Evolutionary conservation across 768 basidiomycete species (phyloP), one percentile per base, ranked within the genome.

Genomic region (Artomyces pyxidatus): DNA sequence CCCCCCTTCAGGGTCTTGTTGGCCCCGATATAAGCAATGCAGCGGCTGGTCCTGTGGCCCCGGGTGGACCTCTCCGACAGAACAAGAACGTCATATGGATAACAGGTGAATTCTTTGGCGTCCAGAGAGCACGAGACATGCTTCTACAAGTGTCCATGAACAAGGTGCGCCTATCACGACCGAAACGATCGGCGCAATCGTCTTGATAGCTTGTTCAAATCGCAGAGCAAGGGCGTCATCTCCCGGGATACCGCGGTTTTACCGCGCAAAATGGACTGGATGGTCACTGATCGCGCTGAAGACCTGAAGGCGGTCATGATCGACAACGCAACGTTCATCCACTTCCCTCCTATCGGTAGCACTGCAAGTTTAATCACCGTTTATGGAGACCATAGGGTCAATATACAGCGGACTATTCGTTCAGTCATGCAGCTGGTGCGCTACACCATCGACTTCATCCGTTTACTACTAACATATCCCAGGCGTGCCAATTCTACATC

Each of bases 221-320:
- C 32, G 19, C 59, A 98, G 95, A 85, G 83, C 62, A 92, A 94
- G 64, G 76, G 80, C 41, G 80, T 96, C 50, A 83, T 96, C 49
- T 94, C 95, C 7, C 74, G 91, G 51, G 94, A 99, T 63, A 92
- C 90, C 14, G 89, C 92, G 5, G 87, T 97, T 48, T 77, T 96
- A 21, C 95, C 95, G 49, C 85, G 95, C 54, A 99, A 99, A 65
- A 75, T 99, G 53, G 95, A 99, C 61, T 97, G 95, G 94, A 86
- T 99, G 80, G 80, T 96, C 47, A 89, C 88, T n/a, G 91, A 99
- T 65, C 83, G 88, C n/a, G 72, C 86, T 10, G 94, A 97, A 25
- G 95, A 98, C 54, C 71, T 99, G 60, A 91, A 84, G 67, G 75
- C 82, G 4, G 79, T 93, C 62, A 97, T 96, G 93, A 82, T 79